phyloP scores from a whole-genome alignment of 2,329 filamentous ascomycete species.

The Talaromyces pinophilus region DNA sequence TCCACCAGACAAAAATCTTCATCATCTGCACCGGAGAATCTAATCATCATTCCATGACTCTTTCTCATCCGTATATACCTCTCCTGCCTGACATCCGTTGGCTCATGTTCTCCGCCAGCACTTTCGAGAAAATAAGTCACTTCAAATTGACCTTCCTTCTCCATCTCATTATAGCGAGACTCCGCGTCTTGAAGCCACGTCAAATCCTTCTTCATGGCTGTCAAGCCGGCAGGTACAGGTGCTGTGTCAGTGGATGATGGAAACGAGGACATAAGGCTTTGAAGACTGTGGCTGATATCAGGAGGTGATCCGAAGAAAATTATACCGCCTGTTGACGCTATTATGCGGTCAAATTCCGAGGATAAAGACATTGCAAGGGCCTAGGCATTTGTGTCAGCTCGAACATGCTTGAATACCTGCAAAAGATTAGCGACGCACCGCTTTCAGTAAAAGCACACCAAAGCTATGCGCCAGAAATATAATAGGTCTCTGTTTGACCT shows the following conservation, averaged over 20 bases:
- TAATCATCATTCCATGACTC: conserved; percentile 22
- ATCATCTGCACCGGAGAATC: conserved; percentile 10
- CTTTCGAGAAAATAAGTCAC: conserved; percentile 20
- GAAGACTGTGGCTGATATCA: conserved; percentile 8
- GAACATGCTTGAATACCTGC: background rate
- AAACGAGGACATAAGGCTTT: background rate
- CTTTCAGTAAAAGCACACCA: conserved; percentile 19
- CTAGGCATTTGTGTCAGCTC: background rate
- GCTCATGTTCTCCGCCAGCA: background rate
- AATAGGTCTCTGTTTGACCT: conserved; percentile 4
- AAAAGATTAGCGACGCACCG: background rate
- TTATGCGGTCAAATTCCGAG: background rate
- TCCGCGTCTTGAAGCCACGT: conserved; percentile 14
- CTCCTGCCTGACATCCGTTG: background rate
- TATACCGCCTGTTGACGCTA: background rate
- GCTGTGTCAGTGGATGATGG: background rate
- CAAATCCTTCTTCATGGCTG: conserved; percentile 9
- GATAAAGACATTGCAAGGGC: conserved; percentile 6
- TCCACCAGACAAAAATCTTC: conserved; percentile 12
- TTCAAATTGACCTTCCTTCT: conserved; percentile 2
- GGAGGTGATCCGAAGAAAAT: conserved; percentile 21
- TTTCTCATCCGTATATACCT: conserved; percentile 11
- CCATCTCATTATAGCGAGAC: conserved; percentile 13
- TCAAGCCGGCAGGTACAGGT: background rate
- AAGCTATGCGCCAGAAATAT: conserved; percentile 23